A percentile compares a stretch with the other conserved stretches of the same genome.
These are phyloP conservation scores for Candida freyschussii DNA, from an alignment of 1,139 yeast species.

Conservation along the genomic window DNA sequence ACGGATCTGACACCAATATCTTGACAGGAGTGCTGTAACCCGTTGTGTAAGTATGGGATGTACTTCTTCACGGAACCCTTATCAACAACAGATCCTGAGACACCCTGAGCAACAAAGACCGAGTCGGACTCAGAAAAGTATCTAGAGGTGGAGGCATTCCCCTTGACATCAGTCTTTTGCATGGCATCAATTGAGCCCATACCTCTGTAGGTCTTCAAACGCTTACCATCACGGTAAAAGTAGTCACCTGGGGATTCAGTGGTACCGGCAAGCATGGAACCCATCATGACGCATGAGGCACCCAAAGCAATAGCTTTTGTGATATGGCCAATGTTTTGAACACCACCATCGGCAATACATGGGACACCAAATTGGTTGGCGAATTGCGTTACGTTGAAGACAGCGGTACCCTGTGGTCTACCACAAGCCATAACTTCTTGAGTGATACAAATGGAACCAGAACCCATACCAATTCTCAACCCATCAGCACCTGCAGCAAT, in stretches of 20 bases:
- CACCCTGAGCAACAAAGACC: slow-evolving; percentile 99
- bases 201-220: slow-evolving; percentile 97
- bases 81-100: slow-evolving; percentile 93
- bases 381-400: slow-evolving; percentile 79
- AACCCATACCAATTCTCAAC: slow-evolving; percentile 99
- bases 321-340: slow-evolving; percentile 97
- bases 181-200: slow-evolving; percentile 99
- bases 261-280: slow-evolving; percentile 98
- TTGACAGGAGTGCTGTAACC: slow-evolving; percentile 98
- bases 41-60: slow-evolving; percentile 89
- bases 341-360: slow-evolving; percentile 99
- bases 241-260: slow-evolving; percentile 98
- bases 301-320: slow-evolving; percentile 96
- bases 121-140: slow-evolving; percentile 94
- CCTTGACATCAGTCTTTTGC: slow-evolving; percentile 86
- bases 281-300: slow-evolving; percentile 99
- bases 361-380: slow-evolving; percentile 90
- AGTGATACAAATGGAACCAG: slow-evolving; percentile 97
- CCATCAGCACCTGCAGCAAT: slow-evolving; percentile 98
- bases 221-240: slow-evolving; percentile 96
- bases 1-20: slow-evolving; percentile 86
- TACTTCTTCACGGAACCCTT: slow-evolving; percentile 94
- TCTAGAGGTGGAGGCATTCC: slow-evolving; percentile 97
- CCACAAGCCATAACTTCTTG: slow-evolving; percentile 99
- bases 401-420: slow-evolving; percentile 99